Base-by-base conservation (phyloP, 495 filamentous ascomycete species). In the Podospora sp. region DNA sequence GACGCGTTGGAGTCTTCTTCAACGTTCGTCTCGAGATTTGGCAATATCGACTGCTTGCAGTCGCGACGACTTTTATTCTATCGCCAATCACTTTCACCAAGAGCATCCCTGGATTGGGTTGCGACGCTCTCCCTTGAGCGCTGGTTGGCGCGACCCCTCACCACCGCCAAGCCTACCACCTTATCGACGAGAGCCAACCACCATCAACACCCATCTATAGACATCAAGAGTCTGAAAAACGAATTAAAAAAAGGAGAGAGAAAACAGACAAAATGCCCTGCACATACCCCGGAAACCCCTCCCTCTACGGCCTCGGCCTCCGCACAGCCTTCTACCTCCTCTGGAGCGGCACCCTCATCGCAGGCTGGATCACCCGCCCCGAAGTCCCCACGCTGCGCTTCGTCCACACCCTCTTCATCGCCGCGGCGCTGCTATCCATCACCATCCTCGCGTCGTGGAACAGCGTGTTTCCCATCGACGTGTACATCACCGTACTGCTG, bases 401-500 rank as follows among this genome's bases (percentile, higher is more conserved):
- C 29, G 29, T 14, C 33, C 56, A 2, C 25, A 57, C 1, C n/a
- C 60, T 70, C 26, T 67, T 70, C 55, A 60, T 65, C 16, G 36
- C 22, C 3, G 66, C 26, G 2, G 12, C 26, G 21, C 60, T 68
- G 9, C 6, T 70, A 5, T 60, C 64, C 0, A 20, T 63, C 5
- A 36, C 52, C 14, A 51, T 68, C 21, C 33, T 52, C 22, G 18
- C 40, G 26, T 21, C n/a, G 18, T 7, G 22, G 24, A 0, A 27
- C 6, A 24, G 18, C 9, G 29, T 70, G 2, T 11, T 35, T 6
- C 40, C 65, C 0, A 36, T 64, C 16, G 68, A 70, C 18, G 59
- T 68, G n/a, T 80, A 80, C 60, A 73, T 77, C 62, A 67, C 74
- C 7, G 70, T 76, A 0, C 56, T 79, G 3, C 69, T 80, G 9